A percentile compares a stretch with the other conserved stretches of the same genome.
These are phyloP conservation scores for Prunus padus DNA, from an alignment of 306 rosid genomes.

Conservation along the genomic window DNA sequence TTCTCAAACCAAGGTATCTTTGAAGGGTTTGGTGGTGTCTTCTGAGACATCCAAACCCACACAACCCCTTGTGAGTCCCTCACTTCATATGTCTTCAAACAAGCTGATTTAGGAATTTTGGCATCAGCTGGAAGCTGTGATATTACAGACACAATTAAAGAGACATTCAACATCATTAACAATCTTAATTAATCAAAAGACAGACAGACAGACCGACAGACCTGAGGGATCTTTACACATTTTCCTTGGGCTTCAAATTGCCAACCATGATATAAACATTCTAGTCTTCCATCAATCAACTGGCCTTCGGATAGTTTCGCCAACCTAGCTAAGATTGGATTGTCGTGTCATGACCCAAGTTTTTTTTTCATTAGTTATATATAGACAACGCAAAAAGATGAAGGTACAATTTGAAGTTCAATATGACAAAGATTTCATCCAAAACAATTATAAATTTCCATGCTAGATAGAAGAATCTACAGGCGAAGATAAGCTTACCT, in stretches of 20 bases:
- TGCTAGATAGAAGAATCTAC: background rate
- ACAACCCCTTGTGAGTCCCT: conserved; percentile 89
- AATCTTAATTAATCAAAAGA: background rate
- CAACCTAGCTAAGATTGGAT: conserved; percentile 50
- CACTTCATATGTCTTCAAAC: conserved; percentile 71
- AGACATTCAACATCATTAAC: conserved; percentile 1
- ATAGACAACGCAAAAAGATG: background rate
- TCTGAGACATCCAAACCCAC: conserved; percentile 98
- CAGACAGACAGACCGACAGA: conserved; percentile 14
- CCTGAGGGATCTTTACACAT: conserved; percentile 99
- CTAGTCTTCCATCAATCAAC: conserved; percentile 83
- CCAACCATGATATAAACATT: conserved; percentile 97
- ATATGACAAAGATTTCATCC: background rate
- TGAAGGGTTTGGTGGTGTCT: conserved; percentile 55
- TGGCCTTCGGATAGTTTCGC: conserved; percentile 98
- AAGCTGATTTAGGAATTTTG: conserved; percentile 81
- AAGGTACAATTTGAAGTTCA: background rate
- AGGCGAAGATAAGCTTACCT: conserved; percentile 37
- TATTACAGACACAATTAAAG: conserved; percentile 8
- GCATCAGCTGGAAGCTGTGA: conserved; percentile 89
- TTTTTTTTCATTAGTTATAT: background rate
- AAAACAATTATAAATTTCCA: background rate
- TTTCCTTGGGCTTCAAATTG: conserved; percentile 92
- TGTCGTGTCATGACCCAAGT: background rate
- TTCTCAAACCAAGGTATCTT: conserved; percentile 91